These are phyloP conservation scores for Verbena officinalis DNA, from an alignment of 257 asterid genomes.

Conservation along the genomic window DNA sequence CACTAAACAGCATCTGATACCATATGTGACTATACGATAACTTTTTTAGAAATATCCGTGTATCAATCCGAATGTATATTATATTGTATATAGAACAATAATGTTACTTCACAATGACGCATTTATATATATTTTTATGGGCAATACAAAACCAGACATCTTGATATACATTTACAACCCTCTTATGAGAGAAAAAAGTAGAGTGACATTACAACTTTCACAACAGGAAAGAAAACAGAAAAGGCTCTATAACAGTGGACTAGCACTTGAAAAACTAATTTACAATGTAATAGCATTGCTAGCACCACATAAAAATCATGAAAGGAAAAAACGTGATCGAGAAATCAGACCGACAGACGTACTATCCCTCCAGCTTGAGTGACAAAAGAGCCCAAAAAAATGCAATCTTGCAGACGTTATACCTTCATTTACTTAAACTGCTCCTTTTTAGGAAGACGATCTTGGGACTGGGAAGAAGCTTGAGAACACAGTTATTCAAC, in stretches of 20 bases:
- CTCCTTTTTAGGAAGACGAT: conserved; percentile 33
- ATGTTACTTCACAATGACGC: neutral
- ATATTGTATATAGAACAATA: no score
- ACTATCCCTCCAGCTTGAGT: conserved; percentile 21
- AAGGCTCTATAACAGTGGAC: conserved; percentile 29
- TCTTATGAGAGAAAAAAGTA: conserved; percentile 23
- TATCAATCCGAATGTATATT: no score
- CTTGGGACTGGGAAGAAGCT: conserved; percentile 40
- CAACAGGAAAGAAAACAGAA: conserved; percentile 16
- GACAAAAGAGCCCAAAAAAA: conserved; percentile 29
- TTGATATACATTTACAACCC: no score
- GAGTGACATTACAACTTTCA: neutral
- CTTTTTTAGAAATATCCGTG: no score
- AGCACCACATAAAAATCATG: conserved; percentile 36
- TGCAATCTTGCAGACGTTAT: neutral
- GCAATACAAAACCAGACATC: no score
- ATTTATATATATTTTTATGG: no score
- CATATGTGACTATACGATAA: no score
- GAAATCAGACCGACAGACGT: conserved; percentile 5
- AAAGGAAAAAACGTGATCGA: conserved; percentile 25
- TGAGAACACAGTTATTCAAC: conserved; percentile 33
- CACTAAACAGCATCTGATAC: no score
- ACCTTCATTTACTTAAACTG: conserved; percentile 10
- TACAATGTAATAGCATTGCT: conserved; percentile 21
- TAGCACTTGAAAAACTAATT: conserved; percentile 40